phyloP scores from a whole-genome alignment of 345 rosid species.

The Litchi chinensis region DNA sequence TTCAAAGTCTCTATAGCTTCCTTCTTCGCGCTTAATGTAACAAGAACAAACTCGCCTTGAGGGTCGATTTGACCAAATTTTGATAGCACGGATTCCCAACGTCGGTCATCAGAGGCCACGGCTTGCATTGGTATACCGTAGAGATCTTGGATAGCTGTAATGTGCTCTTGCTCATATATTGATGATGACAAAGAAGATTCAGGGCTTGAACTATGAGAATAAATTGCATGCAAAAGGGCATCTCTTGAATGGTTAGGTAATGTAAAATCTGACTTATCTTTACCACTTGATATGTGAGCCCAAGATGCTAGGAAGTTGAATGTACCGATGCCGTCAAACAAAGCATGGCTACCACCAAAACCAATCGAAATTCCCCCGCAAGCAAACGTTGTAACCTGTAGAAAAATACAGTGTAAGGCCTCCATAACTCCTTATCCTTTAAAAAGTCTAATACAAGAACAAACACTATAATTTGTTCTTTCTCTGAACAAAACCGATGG shows the following conservation, averaged over 20 bases:
- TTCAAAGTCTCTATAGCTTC: conserved; percentile 22
- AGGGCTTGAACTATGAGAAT: conserved; percentile 19
- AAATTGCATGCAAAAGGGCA: conserved; percentile 15
- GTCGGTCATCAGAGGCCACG: conserved; percentile 24
- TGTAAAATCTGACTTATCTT: conserved; percentile 18
- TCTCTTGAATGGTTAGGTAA: conserved; percentile 30
- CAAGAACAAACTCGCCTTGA: conserved; percentile 10
- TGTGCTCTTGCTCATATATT: conserved; percentile 27
- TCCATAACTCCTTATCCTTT: background rate
- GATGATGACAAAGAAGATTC: conserved; percentile 14
- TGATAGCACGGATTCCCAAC: conserved; percentile 27
- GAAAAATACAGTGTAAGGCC: background rate
- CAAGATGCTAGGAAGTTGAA: conserved; percentile 29
- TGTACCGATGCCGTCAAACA: conserved; percentile 23
- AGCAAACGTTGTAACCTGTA: conserved; percentile 29
- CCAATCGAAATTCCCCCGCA: conserved; percentile 30
- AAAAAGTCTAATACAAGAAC: too few relatives aligned
- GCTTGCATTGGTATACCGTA: conserved; percentile 28
- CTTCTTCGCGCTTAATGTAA: conserved; percentile 13
- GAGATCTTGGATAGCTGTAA: conserved; percentile 30
- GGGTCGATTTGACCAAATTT: conserved; percentile 15
- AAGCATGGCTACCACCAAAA: conserved; percentile 31
- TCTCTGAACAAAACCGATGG: too few relatives aligned
- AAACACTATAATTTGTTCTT: too few relatives aligned
- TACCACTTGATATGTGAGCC: conserved; percentile 25